Percentiles rank a stretch among this genome's conserved stretches.
These are phyloP conservation scores for Podaxis pistillaris DNA, from an alignment of 768 basidiomycete genomes.

Conservation along the genomic window DNA sequence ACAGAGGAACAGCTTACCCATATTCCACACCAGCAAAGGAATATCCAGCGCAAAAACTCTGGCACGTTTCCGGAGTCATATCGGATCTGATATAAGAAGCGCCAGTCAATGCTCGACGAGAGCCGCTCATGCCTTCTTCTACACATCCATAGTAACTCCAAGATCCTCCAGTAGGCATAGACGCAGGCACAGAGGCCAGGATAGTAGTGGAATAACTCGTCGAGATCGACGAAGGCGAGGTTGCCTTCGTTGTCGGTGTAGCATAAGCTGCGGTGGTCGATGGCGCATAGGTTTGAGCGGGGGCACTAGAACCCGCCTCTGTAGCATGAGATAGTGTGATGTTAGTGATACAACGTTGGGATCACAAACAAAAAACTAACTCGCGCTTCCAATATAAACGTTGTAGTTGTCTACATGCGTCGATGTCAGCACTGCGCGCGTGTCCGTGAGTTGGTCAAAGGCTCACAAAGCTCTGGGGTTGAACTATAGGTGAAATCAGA, in stretches of 20 bases:
- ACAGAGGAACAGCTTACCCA: conserved; percentile 12
- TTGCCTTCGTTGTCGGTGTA: neutral
- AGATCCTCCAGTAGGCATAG: neutral
- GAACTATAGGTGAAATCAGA: conserved; percentile 39
- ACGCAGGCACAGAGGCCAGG: neutral
- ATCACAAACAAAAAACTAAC: conserved; percentile 23
- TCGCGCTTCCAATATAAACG: conserved; percentile 52
- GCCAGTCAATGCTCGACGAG: conserved; percentile 26
- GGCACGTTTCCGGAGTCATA: conserved; percentile 26
- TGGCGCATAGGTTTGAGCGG: neutral
- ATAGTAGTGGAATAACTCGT: neutral
- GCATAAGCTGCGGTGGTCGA: neutral
- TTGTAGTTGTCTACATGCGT: conserved; percentile 56
- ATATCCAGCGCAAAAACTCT: conserved; percentile 24
- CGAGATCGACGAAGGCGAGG: neutral
- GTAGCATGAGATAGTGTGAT: neutral
- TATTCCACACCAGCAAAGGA: conserved; percentile 25
- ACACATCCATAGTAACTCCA: conserved; percentile 30
- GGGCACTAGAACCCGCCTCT: conserved; percentile 13
- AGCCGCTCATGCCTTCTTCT: conserved; percentile 26
- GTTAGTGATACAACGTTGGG: neutral
- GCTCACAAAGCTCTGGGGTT: conserved; percentile 37
- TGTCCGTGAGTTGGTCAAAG: neutral
- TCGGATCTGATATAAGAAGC: conserved; percentile 18
- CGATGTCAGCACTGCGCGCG: conserved; percentile 13